Evolutionary conservation across 768 basidiomycete species (phyloP).

Genomic region (Suillus weaverae): DNA sequence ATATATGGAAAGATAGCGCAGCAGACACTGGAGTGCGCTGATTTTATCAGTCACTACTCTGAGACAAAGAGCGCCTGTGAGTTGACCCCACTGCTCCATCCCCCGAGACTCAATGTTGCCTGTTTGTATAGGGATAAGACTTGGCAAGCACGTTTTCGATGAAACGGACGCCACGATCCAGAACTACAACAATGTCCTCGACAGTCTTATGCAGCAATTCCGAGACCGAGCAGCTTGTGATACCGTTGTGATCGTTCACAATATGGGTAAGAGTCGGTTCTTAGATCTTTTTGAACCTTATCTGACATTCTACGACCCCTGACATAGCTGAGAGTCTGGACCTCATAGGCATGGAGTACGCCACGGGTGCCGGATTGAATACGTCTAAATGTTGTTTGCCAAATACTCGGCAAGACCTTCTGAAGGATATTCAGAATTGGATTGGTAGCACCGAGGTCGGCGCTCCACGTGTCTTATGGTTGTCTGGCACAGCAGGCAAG

Average conservation of each 20-base stretch:
- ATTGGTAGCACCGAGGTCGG: too few relatives aligned
- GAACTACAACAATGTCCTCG: neutral
- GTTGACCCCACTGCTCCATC: neutral
- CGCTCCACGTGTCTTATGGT: too few relatives aligned
- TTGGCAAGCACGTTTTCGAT: neutral
- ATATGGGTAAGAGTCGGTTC: neutral
- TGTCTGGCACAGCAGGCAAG: too few relatives aligned
- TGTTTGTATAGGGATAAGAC: neutral
- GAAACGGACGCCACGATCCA: neutral
- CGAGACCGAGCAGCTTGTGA: neutral
- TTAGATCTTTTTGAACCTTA: neutral
- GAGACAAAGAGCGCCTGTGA: slow-evolving; percentile 23
- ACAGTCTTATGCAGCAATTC: slow-evolving; percentile 7
- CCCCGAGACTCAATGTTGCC: neutral
- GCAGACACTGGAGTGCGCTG: slow-evolving; percentile 26
- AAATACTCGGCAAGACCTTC: too few relatives aligned
- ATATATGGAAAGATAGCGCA: slow-evolving; percentile 1
- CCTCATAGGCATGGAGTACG: too few relatives aligned
- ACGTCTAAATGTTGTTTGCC: too few relatives aligned
- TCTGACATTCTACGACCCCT: neutral
- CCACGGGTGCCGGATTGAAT: too few relatives aligned
- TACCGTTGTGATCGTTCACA: neutral
- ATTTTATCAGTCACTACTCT: slow-evolving; percentile 30
- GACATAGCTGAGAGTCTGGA: neutral
- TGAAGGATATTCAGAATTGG: too few relatives aligned